Evolutionary conservation across 106 monocot genomes (phyloP).

Genomic region (Dendrobium officinale): DNA sequence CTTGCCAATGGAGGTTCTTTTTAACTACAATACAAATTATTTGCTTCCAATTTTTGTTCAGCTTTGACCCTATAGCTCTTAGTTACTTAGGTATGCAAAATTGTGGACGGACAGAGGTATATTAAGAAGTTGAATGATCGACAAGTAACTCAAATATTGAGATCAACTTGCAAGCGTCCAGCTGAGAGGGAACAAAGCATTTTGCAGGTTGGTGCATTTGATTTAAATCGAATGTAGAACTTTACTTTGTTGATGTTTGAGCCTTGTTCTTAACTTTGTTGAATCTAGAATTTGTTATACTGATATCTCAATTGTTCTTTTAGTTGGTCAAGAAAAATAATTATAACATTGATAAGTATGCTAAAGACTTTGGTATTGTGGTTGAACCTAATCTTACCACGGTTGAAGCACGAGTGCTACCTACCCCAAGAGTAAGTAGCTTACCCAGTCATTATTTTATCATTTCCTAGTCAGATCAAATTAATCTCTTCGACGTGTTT

Average conservation of each 20-base stretch:
- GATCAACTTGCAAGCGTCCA: conserved; percentile 25
- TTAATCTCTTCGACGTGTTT: not conserved
- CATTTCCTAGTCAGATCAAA: not conserved
- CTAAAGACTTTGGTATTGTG: conserved; percentile 30
- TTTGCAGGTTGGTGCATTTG: conserved; percentile 3
- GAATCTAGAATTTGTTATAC: too few relatives aligned
- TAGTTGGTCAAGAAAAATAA: conserved; percentile 41
- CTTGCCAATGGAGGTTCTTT: conserved; percentile 46
- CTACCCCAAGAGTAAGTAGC: conserved; percentile 29
- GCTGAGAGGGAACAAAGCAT: conserved; percentile 17
- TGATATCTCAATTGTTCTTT: not conserved
- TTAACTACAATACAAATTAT: not conserved
- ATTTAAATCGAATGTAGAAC: not conserved
- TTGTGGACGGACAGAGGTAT: conserved; percentile 42
- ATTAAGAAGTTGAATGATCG: conserved; percentile 30
- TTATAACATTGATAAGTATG: conserved; percentile 39
- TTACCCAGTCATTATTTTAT: not conserved
- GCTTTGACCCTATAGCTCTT: not conserved
- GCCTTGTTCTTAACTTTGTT: not conserved
- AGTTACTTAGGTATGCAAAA: conserved; percentile 28
- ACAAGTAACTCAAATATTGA: conserved; percentile 32
- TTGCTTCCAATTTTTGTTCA: not conserved
- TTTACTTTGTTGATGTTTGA: not conserved
- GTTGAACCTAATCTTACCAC: conserved; percentile 20
- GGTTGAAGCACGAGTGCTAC: conserved; percentile 43